These are phyloP conservation scores for Ceriops tagal DNA, from an alignment of 345 rosid species.

Conservation along the genomic window DNA sequence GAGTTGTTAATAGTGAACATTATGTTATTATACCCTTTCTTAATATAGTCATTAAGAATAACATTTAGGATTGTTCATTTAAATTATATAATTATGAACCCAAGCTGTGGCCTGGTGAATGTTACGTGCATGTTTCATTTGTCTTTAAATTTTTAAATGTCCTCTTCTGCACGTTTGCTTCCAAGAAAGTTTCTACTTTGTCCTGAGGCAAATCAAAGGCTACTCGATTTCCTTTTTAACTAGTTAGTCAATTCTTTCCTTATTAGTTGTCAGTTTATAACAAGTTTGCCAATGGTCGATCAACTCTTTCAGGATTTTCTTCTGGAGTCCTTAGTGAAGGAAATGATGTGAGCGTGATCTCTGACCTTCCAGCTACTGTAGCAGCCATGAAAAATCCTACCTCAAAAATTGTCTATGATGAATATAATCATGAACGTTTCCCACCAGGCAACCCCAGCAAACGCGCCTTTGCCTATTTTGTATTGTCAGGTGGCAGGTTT, in stretches of 20 bases:
- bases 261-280: not conserved
- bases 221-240: not conserved
- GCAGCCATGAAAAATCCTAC: slow-evolving; percentile 74
- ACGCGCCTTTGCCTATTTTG: slow-evolving; percentile 92
- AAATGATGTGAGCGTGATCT: slow-evolving; percentile 40
- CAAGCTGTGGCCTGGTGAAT: not conserved
- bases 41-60: not conserved
- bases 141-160: not conserved
- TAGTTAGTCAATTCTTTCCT: not conserved
- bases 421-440: slow-evolving; percentile 74
- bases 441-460: slow-evolving; percentile 92
- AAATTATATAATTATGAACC: not conserved
- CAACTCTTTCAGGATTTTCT: slow-evolving; percentile 44
- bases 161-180: not conserved
- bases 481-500: slow-evolving; percentile 82
- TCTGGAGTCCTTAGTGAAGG: slow-evolving; percentile 41
- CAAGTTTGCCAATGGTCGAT: slow-evolving; percentile 13
- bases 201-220: not conserved
- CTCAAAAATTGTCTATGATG: slow-evolving; percentile 72
- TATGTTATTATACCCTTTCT: not conserved
- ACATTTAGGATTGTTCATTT: not conserved
- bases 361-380: slow-evolving; percentile 49
- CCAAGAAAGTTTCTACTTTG: not conserved
- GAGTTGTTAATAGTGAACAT: not conserved
- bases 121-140: not conserved